Base-by-base conservation (phyloP, 257 asterid species). In the Lycium ferocissimum region DNA sequence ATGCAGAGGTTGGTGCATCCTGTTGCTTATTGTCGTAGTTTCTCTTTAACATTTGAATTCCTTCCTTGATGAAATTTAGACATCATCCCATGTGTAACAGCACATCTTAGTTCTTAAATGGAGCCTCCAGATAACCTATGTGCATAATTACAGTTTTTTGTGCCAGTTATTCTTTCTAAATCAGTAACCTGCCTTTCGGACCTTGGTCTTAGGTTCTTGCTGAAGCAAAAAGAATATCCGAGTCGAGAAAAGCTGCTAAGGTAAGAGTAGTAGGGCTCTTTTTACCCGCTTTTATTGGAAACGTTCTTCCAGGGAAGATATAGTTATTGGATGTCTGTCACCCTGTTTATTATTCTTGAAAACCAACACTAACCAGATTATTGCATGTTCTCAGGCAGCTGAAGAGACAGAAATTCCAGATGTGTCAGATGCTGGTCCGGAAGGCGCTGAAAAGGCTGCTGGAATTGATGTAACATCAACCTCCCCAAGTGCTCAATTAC, bases 181-280 rank as follows among this genome's bases (percentile, higher is more conserved):
- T 78, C 65, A 78, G 26, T 78, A 53, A 78, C 82, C 82, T 78
- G 15, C 65, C 49, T 47, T 78, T 51, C 26, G 62, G 14, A 78
- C 82, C 47, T 76, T 76, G 63, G 47, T 78, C 49, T 70, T 89
- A 97, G 98, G 97, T 95, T 90, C 92, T 97, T 88, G 93, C 98
- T 57, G 97, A 93, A 91, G 99, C 98, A 56, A 94, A 92, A 91
- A 94, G 92, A 90, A 94, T 97, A 90, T 79, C 92, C 15, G 99
- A 92, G 86, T 94, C 97, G 22, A 92, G 97, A 76, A 97, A 91
- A 89, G 86, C 95, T 85, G 89, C 88, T 81, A 97, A 94, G 97
- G 99, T 95, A 56, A 73, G 58, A 71, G 22, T 84, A 69, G 12
- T 49, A 75, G 45, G n/a, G 12, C 45, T 75, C 78, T 69, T 70